A percentile compares a stretch with the other conserved stretches of the same genome.
phyloP scores from a whole-genome alignment of 257 asterid species.

The Nicotiana tomentosiformis region DNA sequence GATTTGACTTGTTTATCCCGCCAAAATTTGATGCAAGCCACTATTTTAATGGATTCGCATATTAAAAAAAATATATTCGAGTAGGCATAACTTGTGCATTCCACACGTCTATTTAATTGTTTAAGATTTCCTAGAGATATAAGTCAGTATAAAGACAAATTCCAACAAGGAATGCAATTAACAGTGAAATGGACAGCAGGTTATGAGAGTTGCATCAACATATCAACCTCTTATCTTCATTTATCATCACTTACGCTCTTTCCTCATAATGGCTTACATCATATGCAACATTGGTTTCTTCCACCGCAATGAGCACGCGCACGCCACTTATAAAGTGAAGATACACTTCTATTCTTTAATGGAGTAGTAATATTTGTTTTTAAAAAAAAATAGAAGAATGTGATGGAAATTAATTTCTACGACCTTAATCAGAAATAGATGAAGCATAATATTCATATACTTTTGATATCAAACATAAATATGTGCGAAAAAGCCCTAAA shows the following conservation, averaged over 20 bases:
- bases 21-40: too few relatives aligned
- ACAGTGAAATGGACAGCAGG: constrained; percentile 38
- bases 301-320: constrained; percentile 20
- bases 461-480: too few relatives aligned
- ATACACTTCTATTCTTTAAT: not conserved
- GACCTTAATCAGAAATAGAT: too few relatives aligned
- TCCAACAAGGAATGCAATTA: not conserved
- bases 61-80: not conserved
- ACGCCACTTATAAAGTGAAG: constrained; percentile 13
- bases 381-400: too few relatives aligned
- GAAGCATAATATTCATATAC: too few relatives aligned
- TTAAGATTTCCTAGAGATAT: not conserved
- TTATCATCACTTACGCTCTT: constrained; percentile 9
- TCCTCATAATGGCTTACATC: constrained; percentile 43
- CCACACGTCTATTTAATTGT: not conserved
- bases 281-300: constrained; percentile 32
- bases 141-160: not conserved
- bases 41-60: not conserved
- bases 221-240: constrained; percentile 55
- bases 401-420: too few relatives aligned
- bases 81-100: not conserved
- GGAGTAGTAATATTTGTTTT: too few relatives aligned
- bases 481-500: too few relatives aligned
- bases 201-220: constrained; percentile 58
- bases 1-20: too few relatives aligned